phyloP scores from a whole-genome alignment of 2,329 filamentous ascomycete genomes.

The Neurospora sp. region DNA sequence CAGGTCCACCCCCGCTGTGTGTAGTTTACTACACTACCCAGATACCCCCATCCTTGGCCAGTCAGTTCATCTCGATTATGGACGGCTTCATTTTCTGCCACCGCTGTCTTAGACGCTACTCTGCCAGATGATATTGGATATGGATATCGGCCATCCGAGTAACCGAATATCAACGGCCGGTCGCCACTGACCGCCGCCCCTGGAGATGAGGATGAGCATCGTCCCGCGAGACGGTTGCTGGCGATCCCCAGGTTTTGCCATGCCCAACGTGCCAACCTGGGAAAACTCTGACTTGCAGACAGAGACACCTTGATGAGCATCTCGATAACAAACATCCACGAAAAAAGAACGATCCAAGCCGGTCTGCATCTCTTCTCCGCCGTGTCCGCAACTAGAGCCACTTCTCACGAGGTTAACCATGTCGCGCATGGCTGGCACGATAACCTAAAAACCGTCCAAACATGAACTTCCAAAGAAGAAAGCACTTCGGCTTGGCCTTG shows the following conservation, averaged over 20 bases:
- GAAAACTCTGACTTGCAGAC: background rate
- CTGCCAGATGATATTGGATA: background rate
- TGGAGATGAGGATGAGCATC: background rate
- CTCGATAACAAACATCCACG: background rate
- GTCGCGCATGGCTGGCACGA: background rate
- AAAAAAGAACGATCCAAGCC: background rate
- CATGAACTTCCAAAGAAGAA: background rate
- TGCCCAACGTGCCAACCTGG: background rate
- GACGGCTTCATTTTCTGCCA: background rate
- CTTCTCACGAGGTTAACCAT: background rate
- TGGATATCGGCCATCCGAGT: background rate
- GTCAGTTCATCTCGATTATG: background rate
- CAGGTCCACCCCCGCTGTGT: background rate
- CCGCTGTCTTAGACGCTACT: background rate
- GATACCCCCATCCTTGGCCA: background rate
- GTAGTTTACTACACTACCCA: background rate
- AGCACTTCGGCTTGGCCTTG: background rate
- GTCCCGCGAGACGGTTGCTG: background rate
- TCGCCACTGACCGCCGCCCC: background rate
- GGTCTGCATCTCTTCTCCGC: background rate
- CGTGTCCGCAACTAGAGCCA: background rate
- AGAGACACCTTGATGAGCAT: background rate
- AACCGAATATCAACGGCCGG: background rate
- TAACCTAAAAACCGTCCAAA: background rate
- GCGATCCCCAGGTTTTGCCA: background rate